These are phyloP conservation scores for Podosphaera leucotricha DNA, from an alignment of 2,329 filamentous ascomycete genomes.

Conservation along the genomic window DNA sequence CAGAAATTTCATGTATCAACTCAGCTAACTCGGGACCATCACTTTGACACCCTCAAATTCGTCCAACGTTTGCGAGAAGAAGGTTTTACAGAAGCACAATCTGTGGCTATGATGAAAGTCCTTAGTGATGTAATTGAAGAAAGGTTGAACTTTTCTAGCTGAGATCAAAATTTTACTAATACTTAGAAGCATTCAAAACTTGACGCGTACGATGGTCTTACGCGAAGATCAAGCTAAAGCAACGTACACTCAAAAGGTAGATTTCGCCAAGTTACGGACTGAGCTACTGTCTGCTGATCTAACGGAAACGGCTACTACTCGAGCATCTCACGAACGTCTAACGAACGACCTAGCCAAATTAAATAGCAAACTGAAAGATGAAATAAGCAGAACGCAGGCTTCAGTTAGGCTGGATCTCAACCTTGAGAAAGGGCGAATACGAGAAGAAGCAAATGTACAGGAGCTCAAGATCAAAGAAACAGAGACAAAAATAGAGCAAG, in stretches of 20 bases:
- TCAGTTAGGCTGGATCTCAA: conserved; percentile 83
- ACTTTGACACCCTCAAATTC: conserved; percentile 96
- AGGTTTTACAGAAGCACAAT: conserved; percentile 86
- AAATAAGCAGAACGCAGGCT: conserved; percentile 83
- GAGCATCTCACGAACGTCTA: conserved; percentile 72
- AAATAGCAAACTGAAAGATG: conserved; percentile 69
- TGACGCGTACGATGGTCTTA: conserved; percentile 92
- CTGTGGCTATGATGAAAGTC: conserved; percentile 96
- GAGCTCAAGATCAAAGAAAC: conserved; percentile 98
- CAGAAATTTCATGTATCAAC: conserved; percentile 46
- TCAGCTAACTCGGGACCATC: conserved; percentile 47
- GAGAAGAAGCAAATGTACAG: conserved; percentile 88
- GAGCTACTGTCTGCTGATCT: conserved; percentile 83
- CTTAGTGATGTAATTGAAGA: conserved; percentile 94
- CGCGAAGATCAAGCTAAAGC: conserved; percentile 77
- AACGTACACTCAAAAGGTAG: conserved; percentile 71
- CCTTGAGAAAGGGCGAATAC: conserved; percentile 83
- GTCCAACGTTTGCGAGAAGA: conserved; percentile 74
- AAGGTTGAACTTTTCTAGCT: conserved; percentile 26
- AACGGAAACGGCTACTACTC: conserved; percentile 71
- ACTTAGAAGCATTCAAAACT: conserved; percentile 57
- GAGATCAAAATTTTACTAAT: conserved; percentile 2
- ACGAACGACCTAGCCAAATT: conserved; percentile 91
- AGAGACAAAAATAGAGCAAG: conserved; percentile 94
- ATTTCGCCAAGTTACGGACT: conserved; percentile 89